These are phyloP conservation scores for Kluyveromyces siamensis DNA, from an alignment of 805 yeast genomes.

Conservation along the genomic window DNA sequence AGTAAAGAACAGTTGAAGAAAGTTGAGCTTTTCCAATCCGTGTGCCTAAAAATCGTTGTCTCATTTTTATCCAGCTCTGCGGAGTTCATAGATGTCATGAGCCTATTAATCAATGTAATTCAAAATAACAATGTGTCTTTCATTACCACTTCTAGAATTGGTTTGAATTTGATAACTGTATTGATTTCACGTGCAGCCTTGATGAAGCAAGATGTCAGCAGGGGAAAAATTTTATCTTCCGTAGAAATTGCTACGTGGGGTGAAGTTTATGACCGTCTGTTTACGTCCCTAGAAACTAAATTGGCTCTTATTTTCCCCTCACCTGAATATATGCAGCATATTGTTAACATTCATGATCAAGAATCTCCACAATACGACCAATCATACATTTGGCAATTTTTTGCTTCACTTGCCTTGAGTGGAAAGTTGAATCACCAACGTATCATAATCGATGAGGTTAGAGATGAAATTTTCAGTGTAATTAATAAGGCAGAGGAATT, in stretches of 20 bases:
- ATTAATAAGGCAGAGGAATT: slow-evolving; percentile 62
- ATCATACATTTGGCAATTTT: slow-evolving; percentile 91
- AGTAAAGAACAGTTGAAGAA: slow-evolving; percentile 42
- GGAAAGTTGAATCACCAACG: slow-evolving; percentile 88
- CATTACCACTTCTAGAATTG: slow-evolving; percentile 55
- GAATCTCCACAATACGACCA: slow-evolving; percentile 39
- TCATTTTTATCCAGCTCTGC: slow-evolving; percentile 71
- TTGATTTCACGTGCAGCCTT: slow-evolving; percentile 85
- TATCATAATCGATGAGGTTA: slow-evolving; percentile 85
- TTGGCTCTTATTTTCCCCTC: slow-evolving; percentile 79
- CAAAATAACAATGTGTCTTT: slow-evolving; percentile 59
- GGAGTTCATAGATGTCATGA: slow-evolving; percentile 68
- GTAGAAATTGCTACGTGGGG: slow-evolving; percentile 54
- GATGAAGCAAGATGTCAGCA: slow-evolving; percentile 70
- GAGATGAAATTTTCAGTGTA: slow-evolving; percentile 87
- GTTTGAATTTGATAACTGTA: slow-evolving; percentile 82
- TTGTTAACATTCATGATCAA: slow-evolving; percentile 7
- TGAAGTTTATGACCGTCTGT: slow-evolving; percentile 69
- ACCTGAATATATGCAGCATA: slow-evolving; percentile 25
- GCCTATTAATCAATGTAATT: slow-evolving; percentile 59
- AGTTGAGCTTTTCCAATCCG: slow-evolving; percentile 69
- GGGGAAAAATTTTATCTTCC: slow-evolving; percentile 30
- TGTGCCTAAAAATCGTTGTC: slow-evolving; percentile 77
- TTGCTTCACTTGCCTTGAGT: slow-evolving; percentile 87
- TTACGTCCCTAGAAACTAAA: slow-evolving; percentile 70